phyloP scores from a whole-genome alignment of 345 rosid genomes.

The Mercurialis annua region DNA sequence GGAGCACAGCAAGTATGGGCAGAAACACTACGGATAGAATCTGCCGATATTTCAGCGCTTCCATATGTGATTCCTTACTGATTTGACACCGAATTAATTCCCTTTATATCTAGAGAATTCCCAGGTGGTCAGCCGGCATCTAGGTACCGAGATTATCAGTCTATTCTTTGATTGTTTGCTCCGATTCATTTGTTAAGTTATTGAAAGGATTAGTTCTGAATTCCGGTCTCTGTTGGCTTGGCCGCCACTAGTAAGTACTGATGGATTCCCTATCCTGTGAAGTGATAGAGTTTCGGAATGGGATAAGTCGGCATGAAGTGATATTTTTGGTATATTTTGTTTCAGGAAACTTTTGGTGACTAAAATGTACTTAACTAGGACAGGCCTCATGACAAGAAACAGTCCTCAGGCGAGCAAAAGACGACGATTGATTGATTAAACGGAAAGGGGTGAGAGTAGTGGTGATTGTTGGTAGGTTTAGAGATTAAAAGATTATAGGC shows the following conservation, averaged over 20 bases:
- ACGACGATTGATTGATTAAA: background rate
- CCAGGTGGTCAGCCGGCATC: slow-evolving; percentile 10
- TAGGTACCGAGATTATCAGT: background rate
- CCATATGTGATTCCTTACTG: slow-evolving; percentile 79
- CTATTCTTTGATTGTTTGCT: slow-evolving; percentile 3
- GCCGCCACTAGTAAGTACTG: background rate
- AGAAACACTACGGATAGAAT: slow-evolving; percentile 53
- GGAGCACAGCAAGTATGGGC: slow-evolving; percentile 57
- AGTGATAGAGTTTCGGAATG: slow-evolving; percentile 12
- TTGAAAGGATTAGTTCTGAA: background rate
- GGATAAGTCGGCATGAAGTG: background rate
- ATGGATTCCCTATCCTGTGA: slow-evolving; percentile 12
- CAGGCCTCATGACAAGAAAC: background rate
- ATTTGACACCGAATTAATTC: slow-evolving; percentile 13
- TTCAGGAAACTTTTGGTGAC: background rate
- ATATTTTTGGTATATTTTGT: slow-evolving; percentile 11
- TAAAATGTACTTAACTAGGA: background rate
- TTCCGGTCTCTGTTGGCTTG: background rate
- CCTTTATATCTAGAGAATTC: background rate
- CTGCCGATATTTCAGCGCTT: slow-evolving; percentile 58
- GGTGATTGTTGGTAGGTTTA: slow-evolving; percentile 10
- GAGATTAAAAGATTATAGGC: slow-evolving; percentile 1
- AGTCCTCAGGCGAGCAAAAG: slow-evolving; percentile 6
- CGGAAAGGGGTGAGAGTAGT: slow-evolving; percentile 11
- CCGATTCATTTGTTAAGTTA: background rate